Conservation (phyloP, 352 stramenopile species). For the Phytophthora litchii region DNA sequence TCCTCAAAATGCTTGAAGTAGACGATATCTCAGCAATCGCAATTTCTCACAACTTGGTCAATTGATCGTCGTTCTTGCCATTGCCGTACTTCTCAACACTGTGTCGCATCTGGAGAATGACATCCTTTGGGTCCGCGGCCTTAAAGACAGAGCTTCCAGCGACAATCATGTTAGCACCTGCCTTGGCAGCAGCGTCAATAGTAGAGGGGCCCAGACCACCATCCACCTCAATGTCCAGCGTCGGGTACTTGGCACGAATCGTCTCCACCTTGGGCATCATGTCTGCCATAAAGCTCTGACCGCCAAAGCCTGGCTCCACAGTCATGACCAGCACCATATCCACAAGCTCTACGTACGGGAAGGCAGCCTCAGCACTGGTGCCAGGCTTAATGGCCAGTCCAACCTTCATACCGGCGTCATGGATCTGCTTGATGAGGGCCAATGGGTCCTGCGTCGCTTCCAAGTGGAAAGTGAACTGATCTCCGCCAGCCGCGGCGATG, state of each 20-base stretch:
- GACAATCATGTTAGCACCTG: slow-evolving; percentile 98
- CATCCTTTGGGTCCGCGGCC: slow-evolving; percentile 58
- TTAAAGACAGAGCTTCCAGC: slow-evolving; percentile 95
- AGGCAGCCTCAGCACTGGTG: slow-evolving; percentile 90
- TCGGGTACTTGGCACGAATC: slow-evolving; percentile 91
- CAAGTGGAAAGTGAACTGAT: slow-evolving; percentile 97
- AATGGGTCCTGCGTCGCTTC: slow-evolving; percentile 80
- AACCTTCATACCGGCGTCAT: slow-evolving; percentile 93
- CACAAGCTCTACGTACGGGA: slow-evolving; percentile 85
- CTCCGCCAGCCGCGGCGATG: slow-evolving; percentile 94
- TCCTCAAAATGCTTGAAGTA: not conserved
- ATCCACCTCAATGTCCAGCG: slow-evolving; percentile 97
- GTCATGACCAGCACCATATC: slow-evolving; percentile 99
- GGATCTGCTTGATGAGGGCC: slow-evolving; percentile 86
- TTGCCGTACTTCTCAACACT: slow-evolving; percentile 86
- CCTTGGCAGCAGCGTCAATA: slow-evolving; percentile 92
- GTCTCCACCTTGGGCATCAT: slow-evolving; percentile 95
- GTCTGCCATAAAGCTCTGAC: slow-evolving; percentile 96
- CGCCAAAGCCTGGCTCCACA: slow-evolving; percentile 97
- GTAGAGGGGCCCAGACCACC: slow-evolving; percentile 94
- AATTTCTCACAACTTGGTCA: slow-evolving; percentile 53
- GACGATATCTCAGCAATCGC: not conserved
- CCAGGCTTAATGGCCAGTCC: slow-evolving; percentile 95
- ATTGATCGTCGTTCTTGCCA: slow-evolving; percentile 66
- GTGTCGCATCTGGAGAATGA: slow-evolving; percentile 84